These are phyloP conservation scores for Aquilaria agallochum DNA, from an alignment of 441 rosid genomes.

Conservation along the genomic window DNA sequence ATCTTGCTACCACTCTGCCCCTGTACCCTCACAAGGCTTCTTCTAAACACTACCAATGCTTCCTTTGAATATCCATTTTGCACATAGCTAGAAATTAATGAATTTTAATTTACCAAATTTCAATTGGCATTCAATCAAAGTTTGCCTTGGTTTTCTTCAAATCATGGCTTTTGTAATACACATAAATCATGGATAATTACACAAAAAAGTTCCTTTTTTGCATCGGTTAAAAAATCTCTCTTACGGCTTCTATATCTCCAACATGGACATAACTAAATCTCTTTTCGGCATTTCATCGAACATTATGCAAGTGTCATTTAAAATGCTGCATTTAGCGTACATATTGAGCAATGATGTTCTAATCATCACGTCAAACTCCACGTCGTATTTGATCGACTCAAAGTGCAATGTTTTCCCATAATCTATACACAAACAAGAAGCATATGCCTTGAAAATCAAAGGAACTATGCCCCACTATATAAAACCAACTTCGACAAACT, in stretches of 20 bases:
- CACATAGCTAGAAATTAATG: constrained; percentile 41
- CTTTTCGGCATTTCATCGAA: constrained; percentile 25
- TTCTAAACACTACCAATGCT: constrained; percentile 41
- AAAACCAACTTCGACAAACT: constrained; percentile 21
- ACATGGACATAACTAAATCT: constrained; percentile 32
- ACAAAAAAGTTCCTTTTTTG: constrained; percentile 41
- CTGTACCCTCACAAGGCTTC: constrained; percentile 40
- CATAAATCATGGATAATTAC: constrained; percentile 56
- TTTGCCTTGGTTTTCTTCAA: constrained; percentile 30
- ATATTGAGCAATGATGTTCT: constrained; percentile 47
- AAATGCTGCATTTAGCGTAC: constrained; percentile 29
- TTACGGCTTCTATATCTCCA: constrained; percentile 37
- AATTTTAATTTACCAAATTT: constrained; percentile 49
- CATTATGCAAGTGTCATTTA: constrained; percentile 19
- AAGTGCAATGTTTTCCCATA: too few species aligned
- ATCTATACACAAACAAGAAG: too few species aligned
- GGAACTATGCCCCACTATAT: constrained; percentile 32
- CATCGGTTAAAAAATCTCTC: constrained; percentile 31
- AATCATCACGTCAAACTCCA: constrained; percentile 23
- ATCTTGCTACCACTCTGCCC: constrained; percentile 19
- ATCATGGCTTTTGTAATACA: constrained; percentile 38
- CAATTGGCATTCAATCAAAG: constrained; percentile 26
- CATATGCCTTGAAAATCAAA: constrained; percentile 15
- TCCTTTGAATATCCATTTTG: constrained; percentile 41
- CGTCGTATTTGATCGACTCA: constrained; percentile 19